Percentiles rank a stretch among this genome's conserved stretches.
Evolutionary conservation across 768 basidiomycete species (phyloP).

Genomic region (Kwoniella mangroviensis): DNA sequence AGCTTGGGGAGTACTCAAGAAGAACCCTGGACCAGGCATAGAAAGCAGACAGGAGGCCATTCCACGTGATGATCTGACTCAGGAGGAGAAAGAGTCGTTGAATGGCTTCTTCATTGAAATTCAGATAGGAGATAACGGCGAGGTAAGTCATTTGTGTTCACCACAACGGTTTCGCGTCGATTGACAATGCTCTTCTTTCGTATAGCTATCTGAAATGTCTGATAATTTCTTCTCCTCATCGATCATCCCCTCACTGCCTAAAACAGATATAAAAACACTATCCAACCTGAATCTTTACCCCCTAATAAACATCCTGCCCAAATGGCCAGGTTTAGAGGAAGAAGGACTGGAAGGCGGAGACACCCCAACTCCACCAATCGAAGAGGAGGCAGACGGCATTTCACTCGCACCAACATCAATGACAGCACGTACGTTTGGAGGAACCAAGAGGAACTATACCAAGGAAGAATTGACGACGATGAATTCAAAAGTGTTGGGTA

Average conservation of each 20-base stretch:
- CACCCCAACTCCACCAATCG: conserved; percentile 11
- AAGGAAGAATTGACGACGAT: conserved; percentile 39
- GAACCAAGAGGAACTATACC: conserved; percentile 21
- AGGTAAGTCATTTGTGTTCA: conserved; percentile 18
- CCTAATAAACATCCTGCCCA: conserved; percentile 45
- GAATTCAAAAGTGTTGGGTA: conserved; percentile 42
- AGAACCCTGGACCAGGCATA: conserved; percentile 28
- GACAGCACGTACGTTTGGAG: conserved; percentile 2
- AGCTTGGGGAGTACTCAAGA: conserved; percentile 48
- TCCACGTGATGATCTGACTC: conserved; percentile 14
- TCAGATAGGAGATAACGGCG: conserved; percentile 24
- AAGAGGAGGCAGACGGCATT: not conserved
- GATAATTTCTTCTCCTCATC: not conserved
- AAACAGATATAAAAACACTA: conserved; percentile 19
- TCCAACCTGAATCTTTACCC: conserved; percentile 44
- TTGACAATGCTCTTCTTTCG: not conserved
- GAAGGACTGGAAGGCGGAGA: conserved; percentile 43
- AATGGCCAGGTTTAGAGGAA: conserved; percentile 54
- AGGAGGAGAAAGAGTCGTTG: conserved; percentile 17
- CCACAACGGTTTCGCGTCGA: not conserved
- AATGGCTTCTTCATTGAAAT: conserved; percentile 20
- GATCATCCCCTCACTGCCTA: conserved; percentile 2
- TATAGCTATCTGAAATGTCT: not conserved
- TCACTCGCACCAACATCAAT: conserved; percentile 13
- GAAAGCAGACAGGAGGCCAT: conserved; percentile 24